A percentile compares a stretch with the other conserved stretches of the same genome.
These are phyloP conservation scores for Pythium myriotylum DNA, from an alignment of 352 stramenopile species.

Conservation along the genomic window DNA sequence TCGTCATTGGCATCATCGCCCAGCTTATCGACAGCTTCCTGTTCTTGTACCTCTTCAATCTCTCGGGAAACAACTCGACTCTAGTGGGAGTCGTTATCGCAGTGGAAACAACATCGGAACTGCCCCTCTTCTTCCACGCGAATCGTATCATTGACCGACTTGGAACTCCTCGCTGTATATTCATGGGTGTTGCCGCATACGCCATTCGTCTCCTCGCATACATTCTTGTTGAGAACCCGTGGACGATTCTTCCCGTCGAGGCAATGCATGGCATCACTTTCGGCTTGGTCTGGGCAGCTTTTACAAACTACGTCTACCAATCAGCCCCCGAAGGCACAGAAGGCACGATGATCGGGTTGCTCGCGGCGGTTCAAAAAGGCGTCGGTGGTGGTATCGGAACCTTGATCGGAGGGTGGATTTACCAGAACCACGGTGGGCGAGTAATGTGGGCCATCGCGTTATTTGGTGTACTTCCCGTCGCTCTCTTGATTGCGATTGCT, in stretches of 20 bases:
- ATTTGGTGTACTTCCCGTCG: conserved; percentile 47
- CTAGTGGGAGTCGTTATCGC: conserved; percentile 72
- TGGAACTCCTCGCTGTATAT: conserved; percentile 52
- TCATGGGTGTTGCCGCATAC: conserved; percentile 59
- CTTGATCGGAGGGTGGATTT: conserved; percentile 69
- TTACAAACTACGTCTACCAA: conserved; percentile 81
- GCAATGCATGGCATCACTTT: conserved; percentile 70
- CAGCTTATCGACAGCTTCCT: conserved; percentile 75
- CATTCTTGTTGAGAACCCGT: conserved; percentile 60
- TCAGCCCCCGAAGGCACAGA: conserved; percentile 63
- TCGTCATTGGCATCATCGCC: conserved; percentile 59
- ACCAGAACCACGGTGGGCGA: conserved; percentile 52
- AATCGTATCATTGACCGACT: conserved; percentile 66
- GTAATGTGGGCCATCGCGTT: conserved; percentile 63
- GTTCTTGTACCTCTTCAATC: conserved; percentile 73
- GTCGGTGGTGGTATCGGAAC: conserved; percentile 63
- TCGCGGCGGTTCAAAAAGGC: conserved; percentile 69
- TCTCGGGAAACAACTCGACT: conserved; percentile 60
- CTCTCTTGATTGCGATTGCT: conserved; percentile 44
- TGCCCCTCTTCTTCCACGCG: conserved; percentile 78
- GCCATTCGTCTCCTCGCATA: conserved; percentile 62
- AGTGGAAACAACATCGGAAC: conserved; percentile 67
- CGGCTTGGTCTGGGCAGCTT: conserved; percentile 69
- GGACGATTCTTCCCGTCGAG: conserved; percentile 64
- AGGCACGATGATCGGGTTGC: conserved; percentile 71